phyloP scores from a whole-genome alignment of 2,329 filamentous ascomycete genomes.

The Penicillium sp. region DNA sequence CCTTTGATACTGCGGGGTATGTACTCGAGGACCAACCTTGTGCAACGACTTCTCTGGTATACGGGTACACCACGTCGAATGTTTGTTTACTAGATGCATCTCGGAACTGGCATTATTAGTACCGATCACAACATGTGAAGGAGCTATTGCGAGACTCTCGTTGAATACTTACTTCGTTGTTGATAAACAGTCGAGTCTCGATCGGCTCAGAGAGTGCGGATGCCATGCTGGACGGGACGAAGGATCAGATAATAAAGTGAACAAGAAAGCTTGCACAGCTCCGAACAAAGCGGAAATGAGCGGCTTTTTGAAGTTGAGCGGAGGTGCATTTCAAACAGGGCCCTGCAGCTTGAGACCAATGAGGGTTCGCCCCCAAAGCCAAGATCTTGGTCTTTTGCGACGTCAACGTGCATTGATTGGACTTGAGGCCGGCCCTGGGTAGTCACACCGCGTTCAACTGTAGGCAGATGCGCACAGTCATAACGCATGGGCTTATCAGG shows the following conservation, averaged over 20 bases:
- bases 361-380: background rate
- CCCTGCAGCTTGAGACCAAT: background rate
- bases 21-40: slow-evolving; percentile 22
- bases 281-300: background rate
- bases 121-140: background rate
- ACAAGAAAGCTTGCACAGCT: background rate
- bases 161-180: slow-evolving; percentile 27
- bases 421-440: background rate
- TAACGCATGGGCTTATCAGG: background rate
- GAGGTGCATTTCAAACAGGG: background rate
- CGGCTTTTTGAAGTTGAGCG: background rate
- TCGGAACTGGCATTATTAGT: slow-evolving; percentile 22
- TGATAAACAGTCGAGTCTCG: slow-evolving; percentile 37
- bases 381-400: background rate
- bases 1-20: background rate
- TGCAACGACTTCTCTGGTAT: slow-evolving; percentile 29
- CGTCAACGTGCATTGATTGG: background rate
- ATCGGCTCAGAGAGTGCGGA: slow-evolving; percentile 18
- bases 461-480: no score
- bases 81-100: slow-evolving; percentile 29
- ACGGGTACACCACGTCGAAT: slow-evolving; percentile 34
- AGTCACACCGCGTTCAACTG: no score
- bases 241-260: background rate
- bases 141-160: background rate
- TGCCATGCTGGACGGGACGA: slow-evolving; percentile 10